Conservation (phyloP, 106 monocot species). For the Apostasia ramifera region DNA sequence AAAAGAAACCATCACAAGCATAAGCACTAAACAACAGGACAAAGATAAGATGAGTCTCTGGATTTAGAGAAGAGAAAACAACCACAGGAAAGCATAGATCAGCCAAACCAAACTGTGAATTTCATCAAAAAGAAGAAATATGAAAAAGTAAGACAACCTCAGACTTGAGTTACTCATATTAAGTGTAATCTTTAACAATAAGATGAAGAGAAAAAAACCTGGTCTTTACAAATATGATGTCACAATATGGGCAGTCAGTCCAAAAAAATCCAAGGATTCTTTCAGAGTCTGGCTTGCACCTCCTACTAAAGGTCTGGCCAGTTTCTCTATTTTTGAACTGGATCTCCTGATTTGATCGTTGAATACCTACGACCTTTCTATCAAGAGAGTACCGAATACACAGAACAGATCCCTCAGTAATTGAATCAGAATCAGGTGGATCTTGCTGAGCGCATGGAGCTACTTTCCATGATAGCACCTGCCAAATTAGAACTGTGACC, state of each 20-base stretch:
- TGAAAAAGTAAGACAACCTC: not conserved
- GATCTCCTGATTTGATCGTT: slow-evolving; percentile 78
- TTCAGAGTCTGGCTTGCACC: slow-evolving; percentile 67
- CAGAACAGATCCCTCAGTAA: slow-evolving; percentile 71
- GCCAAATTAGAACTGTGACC: slow-evolving; percentile 13
- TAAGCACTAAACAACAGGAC: no score
- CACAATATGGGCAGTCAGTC: slow-evolving; percentile 89
- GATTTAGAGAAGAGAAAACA: no score
- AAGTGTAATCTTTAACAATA: not conserved
- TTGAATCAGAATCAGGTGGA: slow-evolving; percentile 80
- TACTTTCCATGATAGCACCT: slow-evolving; percentile 95
- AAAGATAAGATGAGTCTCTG: no score
- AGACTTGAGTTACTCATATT: not conserved
- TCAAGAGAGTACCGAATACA: slow-evolving; percentile 83
- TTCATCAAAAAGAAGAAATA: not conserved
- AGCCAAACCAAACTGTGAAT: not conserved
- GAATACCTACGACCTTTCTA: slow-evolving; percentile 75
- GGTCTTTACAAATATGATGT: slow-evolving; percentile 76
- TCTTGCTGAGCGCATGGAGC: slow-evolving; percentile 33
- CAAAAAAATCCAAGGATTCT: slow-evolving; percentile 92
- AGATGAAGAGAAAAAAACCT: slow-evolving; percentile 32
- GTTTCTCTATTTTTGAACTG: slow-evolving; percentile 84
- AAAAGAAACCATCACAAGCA: no score
- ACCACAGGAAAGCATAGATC: no score
- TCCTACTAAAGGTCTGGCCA: slow-evolving; percentile 52